Conservation (phyloP, 176 grass and related monocot species). For the Oryza punctata region DNA sequence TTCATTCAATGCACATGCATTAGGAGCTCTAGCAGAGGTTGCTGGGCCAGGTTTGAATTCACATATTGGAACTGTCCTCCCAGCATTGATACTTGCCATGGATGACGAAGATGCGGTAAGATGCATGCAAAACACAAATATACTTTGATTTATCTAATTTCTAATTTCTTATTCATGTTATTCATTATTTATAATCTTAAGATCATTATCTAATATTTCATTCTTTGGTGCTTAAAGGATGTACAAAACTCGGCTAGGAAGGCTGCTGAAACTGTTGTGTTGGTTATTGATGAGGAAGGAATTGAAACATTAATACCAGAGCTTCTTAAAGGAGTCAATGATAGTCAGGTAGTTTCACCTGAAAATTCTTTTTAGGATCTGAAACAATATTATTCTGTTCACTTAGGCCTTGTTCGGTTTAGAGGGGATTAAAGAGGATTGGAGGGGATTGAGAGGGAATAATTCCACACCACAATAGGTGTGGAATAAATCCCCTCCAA, state of each 20-base stretch:
- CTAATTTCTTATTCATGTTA: constrained; percentile 17
- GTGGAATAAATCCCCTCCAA: too few relatives aligned
- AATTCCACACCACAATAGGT: too few relatives aligned
- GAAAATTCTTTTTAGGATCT: constrained; percentile 10
- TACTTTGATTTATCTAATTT: constrained; percentile 14
- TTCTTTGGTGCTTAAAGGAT: constrained; percentile 55
- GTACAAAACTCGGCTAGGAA: constrained; percentile 78
- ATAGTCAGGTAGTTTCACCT: constrained; percentile 73
- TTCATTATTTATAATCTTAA: constrained; percentile 23
- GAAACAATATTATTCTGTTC: constrained; percentile 22
- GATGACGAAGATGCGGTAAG: constrained; percentile 68
- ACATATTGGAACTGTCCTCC: constrained; percentile 89
- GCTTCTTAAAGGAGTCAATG: constrained; percentile 83
- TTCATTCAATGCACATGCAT: constrained; percentile 96
- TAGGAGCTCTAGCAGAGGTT: constrained; percentile 95
- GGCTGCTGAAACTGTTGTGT: constrained; percentile 87
- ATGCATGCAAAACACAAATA: constrained; percentile 16
- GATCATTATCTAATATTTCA: constrained; percentile 9
- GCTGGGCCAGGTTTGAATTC: constrained; percentile 89
- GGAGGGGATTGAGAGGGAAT: too few relatives aligned
- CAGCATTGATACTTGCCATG: constrained; percentile 85
- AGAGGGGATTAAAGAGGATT: too few relatives aligned
- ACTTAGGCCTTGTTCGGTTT: too few relatives aligned
- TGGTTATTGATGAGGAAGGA: constrained; percentile 96
- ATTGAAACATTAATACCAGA: constrained; percentile 78